Evolutionary conservation across 2,329 filamentous ascomycete genomes (phyloP).

Genomic region (Xylariomycetidae sp.): DNA sequence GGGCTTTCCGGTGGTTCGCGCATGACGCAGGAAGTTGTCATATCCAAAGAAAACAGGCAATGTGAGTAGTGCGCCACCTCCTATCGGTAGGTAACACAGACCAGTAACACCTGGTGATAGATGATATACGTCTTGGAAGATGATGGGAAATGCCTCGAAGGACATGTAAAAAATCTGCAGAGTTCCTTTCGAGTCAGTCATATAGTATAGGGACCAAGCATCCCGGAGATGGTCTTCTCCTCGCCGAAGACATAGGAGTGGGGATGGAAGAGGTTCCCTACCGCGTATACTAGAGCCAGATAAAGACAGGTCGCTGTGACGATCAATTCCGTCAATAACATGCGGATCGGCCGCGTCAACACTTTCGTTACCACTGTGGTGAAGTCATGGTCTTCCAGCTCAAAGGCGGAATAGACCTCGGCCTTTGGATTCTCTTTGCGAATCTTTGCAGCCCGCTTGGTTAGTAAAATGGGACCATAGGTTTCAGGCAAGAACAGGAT

Average conservation of each 20-base stretch:
- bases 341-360: slow-evolving; percentile 63
- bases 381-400: slow-evolving; percentile 53
- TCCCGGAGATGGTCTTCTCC: no score
- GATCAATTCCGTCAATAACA: slow-evolving; percentile 67
- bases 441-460: slow-evolving; percentile 48
- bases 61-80: slow-evolving; percentile 53
- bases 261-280: slow-evolving; percentile 2
- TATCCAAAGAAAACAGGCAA: slow-evolving; percentile 58
- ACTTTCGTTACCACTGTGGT: slow-evolving; percentile 61
- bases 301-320: slow-evolving; percentile 66
- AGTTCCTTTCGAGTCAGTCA: slow-evolving; percentile 1
- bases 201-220: no score
- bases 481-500: slow-evolving; percentile 62
- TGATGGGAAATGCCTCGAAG: slow-evolving; percentile 68
- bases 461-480: slow-evolving; percentile 52
- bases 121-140: slow-evolving; percentile 58
- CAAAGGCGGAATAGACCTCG: slow-evolving; percentile 52
- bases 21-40: slow-evolving; percentile 52
- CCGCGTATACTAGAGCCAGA: slow-evolving; percentile 61
- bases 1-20: slow-evolving; percentile 38
- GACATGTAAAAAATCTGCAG: slow-evolving; percentile 57
- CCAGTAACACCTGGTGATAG: slow-evolving; percentile 60
- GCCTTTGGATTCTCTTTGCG: slow-evolving; percentile 48
- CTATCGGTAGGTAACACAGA: slow-evolving; percentile 63
- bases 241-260: background rate